Percentiles rank a stretch among this genome's conserved stretches.
These are phyloP conservation scores for Nowakowskiella sp. DNA, from an alignment of 192 early-diverging fungal species.

Conservation along the genomic window DNA sequence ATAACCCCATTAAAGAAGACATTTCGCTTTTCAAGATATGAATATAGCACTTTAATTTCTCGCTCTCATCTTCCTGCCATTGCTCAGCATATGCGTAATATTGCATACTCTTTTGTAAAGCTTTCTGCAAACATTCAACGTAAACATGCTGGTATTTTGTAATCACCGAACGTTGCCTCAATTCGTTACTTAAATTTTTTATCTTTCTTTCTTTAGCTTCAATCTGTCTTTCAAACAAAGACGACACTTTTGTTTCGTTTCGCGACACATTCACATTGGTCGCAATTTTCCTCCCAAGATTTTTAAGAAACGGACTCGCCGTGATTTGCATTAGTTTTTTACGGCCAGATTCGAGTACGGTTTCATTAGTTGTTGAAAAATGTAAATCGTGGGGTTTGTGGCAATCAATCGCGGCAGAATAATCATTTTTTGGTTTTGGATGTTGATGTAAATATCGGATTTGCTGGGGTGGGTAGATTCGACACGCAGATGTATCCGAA, in stretches of 20 bases:
- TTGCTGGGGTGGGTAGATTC: not conserved
- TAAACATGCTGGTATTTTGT: conserved; percentile 24
- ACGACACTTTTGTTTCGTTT: too few relatives aligned
- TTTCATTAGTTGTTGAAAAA: not conserved
- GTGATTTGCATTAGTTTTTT: too few relatives aligned
- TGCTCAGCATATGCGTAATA: conserved; percentile 55
- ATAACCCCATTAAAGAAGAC: conserved; percentile 44
- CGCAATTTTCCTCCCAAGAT: too few relatives aligned
- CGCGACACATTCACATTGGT: too few relatives aligned
- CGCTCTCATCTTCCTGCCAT: conserved; percentile 43
- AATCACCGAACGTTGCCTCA: conserved; percentile 24
- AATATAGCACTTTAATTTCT: conserved; percentile 40
- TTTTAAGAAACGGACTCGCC: conserved; percentile 33
- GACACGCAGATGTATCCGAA: not conserved
- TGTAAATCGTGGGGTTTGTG: not conserved
- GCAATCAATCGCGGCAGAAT: conserved; percentile 2
- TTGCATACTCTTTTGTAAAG: conserved; percentile 40
- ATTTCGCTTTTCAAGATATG: conserved; percentile 43
- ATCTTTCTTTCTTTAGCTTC: conserved; percentile 44
- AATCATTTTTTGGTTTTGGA: not conserved
- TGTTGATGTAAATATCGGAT: not conserved
- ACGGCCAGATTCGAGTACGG: conserved; percentile 9
- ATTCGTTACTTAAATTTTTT: conserved; percentile 29
- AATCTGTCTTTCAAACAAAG: conserved; percentile 40
- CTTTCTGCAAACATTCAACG: conserved; percentile 35